Base-by-base conservation (phyloP, 225 moss, liverwort and hornwort genomes). In the Lunularia cruciata region DNA sequence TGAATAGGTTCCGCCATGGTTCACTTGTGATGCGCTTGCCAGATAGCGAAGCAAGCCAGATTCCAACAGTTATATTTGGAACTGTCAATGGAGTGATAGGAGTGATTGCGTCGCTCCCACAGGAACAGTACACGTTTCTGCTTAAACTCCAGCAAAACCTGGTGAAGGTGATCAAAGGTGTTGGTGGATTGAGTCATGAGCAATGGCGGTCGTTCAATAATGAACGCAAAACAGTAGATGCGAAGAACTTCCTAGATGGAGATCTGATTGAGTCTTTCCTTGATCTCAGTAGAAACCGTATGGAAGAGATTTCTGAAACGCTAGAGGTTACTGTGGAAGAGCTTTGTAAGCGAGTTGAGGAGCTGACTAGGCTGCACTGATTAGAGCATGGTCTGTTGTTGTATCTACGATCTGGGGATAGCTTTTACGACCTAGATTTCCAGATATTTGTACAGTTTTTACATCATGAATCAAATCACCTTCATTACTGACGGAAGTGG, bases 121-220 rank as follows among this genome's bases (percentile, higher is more conserved):
- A 92, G 73, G 90, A 96, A 38, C 90, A 90, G 57, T 96, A 83
- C 61, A 36, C 80, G 27, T 96, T 96, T 68, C 76, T 96, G 57
- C 83, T 78, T 52, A 96, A 81, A 75, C 64, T 96, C 13, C 92
- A 96, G 72, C 89, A 89, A 60, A 80, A 83, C 52, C 83, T 96
- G 63, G 96, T 96, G 83, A 92, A 87, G 79, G 90, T 92, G 48
- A 92, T 92, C 58, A 92, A 96, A 72, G 90, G 92, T 16, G 92
- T 96, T 6, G 92, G 96, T 69, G 92, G 92, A 46, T 75, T 96
- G 71, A 90, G 83, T 69, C 96, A 96, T 58, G 90, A 96, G 70
- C 96, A 92, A 68, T 96, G 96, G 96, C 88, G 90, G 54, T 90
- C 96, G 28, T 96, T 92, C 78, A 86, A 87, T 75, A 96, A 83